Evolutionary conservation across 2,329 filamentous ascomycete species (phyloP), one percentile per base, ranked within the genome.

Genomic region (Zymoseptoria ardabiliae): DNA sequence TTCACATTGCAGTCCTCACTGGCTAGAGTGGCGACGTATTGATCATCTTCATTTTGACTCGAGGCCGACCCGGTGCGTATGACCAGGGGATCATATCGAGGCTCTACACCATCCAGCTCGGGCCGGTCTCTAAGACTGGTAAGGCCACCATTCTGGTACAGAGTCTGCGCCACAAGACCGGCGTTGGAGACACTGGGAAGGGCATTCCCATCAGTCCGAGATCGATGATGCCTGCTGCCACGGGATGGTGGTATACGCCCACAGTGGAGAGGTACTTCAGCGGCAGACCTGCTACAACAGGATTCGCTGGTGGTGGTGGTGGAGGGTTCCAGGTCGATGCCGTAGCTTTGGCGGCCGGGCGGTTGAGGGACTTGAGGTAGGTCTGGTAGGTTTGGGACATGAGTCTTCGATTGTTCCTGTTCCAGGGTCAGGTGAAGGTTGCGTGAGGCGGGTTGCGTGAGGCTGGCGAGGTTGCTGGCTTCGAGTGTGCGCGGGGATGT

Each of bases 111-210:
- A 53, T 83, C 76, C 48, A 90, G 75, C 21, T 79, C 72, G 22
- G 77, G 76, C 59, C 85, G 79, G 41, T 81, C 75, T 53, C 83
- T 82, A 50, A 90, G 75, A 7, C 75, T 73, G 55, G 74, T 76
- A 68, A 90, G 89, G 48, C 85, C 85, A 21, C 88, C 86, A 76
- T 91, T 91, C 55, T 76, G 77, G 86, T 87, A 95, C 62, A 92
- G 79, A 53, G 83, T 74, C 58, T 79, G 82, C 62, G 89, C 86
- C 11, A 93, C 56, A 19, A 64, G 58, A 10, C 77, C 75, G n/a
- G 86, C 75, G 23, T 81, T 82, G 1, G 83, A 77, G 50, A 91
- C 74, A 20, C 86, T 88, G 41, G 48, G 13, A 56, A 50, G 41
- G 45, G 22, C 10, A 22, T 10, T 11, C 20, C 13, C 23, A 55